Base-by-base conservation (phyloP, 1,139 yeast species). In the Yamadazyma triangularis region DNA sequence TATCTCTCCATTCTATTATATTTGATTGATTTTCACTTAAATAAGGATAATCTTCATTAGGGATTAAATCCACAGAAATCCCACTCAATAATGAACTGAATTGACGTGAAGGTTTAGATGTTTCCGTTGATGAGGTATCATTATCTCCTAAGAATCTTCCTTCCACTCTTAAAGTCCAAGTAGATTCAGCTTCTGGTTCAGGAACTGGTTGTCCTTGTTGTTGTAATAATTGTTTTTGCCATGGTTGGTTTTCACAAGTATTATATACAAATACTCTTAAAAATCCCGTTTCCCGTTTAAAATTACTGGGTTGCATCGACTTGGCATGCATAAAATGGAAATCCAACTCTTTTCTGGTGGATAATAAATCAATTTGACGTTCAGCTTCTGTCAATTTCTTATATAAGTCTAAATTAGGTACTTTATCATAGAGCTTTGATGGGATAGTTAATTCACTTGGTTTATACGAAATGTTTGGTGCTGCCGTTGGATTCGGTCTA, bases 91-190 rank as follows among this genome's bases (percentile, higher is more conserved):
- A 86, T 7, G 89, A 70, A 38, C 93, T 82, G 56, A 91, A 87
- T 48, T 82, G 40, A 10, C 23, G 28, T 13, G n/a, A n/a, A n/a
- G n/a, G n/a, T n/a, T n/a, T n/a, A n/a, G n/a, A n/a, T n/a, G n/a
- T n/a, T n/a, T n/a, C 11, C 16, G 13, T 9, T 38, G 18, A 43
- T 40, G 4, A 8, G 15, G 39, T 12, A 8, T 29, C 44, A 14
- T 40, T 37, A 31, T 60, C 63, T 30, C 56, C 44, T 24, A 89
- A 63, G 22, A 86, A 61, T 33, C 88, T 68, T 8, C 98, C 98
- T 57, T 91, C 97, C 14, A 91, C 75, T 34, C 95, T 70, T 44
- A 91, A 66, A 1, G 93, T 84, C 96, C 96, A 91, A 4, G 76
- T 52, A 6, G 93, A 75, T 29, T 68, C 75, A 11, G 51, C 48